These are phyloP conservation scores for Sphagnum contortum DNA, from an alignment of 225 moss, liverwort and hornwort genomes.

Conservation along the genomic window DNA sequence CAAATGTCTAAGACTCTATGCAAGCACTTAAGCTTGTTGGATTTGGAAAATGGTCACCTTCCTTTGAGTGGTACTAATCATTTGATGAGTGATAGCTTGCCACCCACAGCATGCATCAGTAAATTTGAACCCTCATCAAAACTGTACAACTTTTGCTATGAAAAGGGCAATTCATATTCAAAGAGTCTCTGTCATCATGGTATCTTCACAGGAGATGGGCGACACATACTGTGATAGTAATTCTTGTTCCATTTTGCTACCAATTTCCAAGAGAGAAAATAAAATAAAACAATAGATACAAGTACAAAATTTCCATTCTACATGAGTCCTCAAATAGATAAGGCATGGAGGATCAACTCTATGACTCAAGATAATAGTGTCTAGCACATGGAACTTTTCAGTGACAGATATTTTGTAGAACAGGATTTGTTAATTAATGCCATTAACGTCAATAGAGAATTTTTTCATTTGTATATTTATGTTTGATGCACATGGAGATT, in stretches of 20 bases:
- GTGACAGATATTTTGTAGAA: not conserved
- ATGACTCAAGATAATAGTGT: no score
- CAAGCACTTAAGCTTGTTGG: constrained; percentile 87
- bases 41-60: constrained; percentile 95
- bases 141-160: no score
- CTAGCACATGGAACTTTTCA: not conserved
- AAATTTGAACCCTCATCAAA: no score
- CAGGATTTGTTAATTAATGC: constrained; percentile 38
- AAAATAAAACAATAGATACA: not conserved
- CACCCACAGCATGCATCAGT: not conserved
- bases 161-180: not conserved
- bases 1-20: constrained; percentile 86
- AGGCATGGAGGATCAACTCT: no score
- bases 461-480: no score
- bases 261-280: no score
- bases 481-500: no score
- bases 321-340: no score
- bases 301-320: not conserved
- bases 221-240: no score
- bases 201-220: no score
- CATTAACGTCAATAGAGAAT: constrained; percentile 62
- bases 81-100: constrained; percentile 92
- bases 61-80: constrained; percentile 92
- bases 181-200: not conserved
- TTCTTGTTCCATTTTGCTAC: no score